These are phyloP conservation scores for Xanthoceras sorbifolium DNA, from an alignment of 345 rosid genomes.

Conservation along the genomic window DNA sequence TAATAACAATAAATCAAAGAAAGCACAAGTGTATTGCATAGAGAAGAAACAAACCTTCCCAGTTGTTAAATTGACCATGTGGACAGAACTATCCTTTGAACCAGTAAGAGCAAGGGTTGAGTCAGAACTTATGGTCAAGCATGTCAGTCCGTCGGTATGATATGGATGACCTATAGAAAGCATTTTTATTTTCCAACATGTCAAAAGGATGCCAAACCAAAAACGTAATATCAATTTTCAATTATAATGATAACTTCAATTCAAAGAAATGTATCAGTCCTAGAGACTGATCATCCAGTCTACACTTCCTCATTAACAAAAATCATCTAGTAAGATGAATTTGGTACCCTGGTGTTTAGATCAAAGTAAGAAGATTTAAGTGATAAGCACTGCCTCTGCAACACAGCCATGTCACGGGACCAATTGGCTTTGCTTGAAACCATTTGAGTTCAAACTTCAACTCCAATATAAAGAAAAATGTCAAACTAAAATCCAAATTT, in stretches of 20 bases:
- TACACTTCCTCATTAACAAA: too few relatives aligned
- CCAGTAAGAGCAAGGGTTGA: slow-evolving; percentile 85
- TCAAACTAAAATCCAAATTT: slow-evolving; percentile 10
- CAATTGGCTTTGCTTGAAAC: not conserved
- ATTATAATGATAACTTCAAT: not conserved
- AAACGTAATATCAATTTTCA: not conserved
- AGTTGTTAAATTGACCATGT: slow-evolving; percentile 72
- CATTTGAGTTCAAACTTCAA: not conserved
- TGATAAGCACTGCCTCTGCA: not conserved
- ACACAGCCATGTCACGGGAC: not conserved
- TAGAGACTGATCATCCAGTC: too few relatives aligned
- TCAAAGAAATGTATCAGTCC: too few relatives aligned
- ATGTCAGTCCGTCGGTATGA: slow-evolving; percentile 76
- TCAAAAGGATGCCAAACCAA: not conserved
- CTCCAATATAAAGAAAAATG: not conserved
- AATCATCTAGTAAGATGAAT: too few relatives aligned
- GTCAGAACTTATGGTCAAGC: slow-evolving; percentile 76
- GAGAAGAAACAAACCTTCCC: slow-evolving; percentile 64
- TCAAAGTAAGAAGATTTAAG: not conserved
- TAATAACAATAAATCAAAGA: not conserved
- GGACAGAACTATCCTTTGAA: slow-evolving; percentile 71
- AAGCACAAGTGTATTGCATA: not conserved
- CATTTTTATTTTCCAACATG: slow-evolving; percentile 1
- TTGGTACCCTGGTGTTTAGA: too few relatives aligned
- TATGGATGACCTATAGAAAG: slow-evolving; percentile 71